Base-by-base conservation (phyloP, 192 early-diverging fungal genomes). In the Umbelopsis vinacea region DNA sequence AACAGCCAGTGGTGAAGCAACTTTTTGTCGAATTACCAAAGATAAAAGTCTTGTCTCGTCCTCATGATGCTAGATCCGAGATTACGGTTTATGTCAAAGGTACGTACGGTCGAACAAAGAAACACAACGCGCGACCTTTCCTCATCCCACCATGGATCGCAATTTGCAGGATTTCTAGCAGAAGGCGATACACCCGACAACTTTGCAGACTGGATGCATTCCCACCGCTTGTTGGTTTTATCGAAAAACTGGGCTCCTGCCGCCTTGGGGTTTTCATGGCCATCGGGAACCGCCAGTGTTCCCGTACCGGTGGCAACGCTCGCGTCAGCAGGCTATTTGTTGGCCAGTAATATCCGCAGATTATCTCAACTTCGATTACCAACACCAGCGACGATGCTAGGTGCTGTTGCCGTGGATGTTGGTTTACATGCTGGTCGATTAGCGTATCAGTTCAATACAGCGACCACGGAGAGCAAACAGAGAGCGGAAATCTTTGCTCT, bases 71-170 rank as follows among this genome's bases (percentile, higher is more conserved):
- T 1, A 19, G 73, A 43, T 50, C 72, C 26, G 73, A 79, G 68
- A 73, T 71, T 2, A 79, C 77, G 1, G 77, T 79, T 17, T 79
- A 79, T 71, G 70, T 79, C 1, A 79, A 79, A 79, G 77, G 76
- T 78, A 29, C 4, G 29, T 71, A 3, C 21, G 12, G 12, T 38
- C n/a, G n/a, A n/a, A n/a, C n/a, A 6, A 17, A 17, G 9, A n/a
- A 17, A 55, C 54, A 8, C 15, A 29, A 29, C 29, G 0, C 7
- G 35, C 15, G 8, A 43, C 52, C 5, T 35, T 22, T 35, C 47
- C 11, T 22, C 19, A 38, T 46, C 19, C 48, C 35, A 66, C 33
- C 38, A 12, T 50, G 11, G 8, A 0, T 5, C 7, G 11, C 29
- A 46, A 12, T 8, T 5, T 52, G 17, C 68, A 78, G 76, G 77